Conservation (phyloP, 2,329 filamentous ascomycete species). For the Penicillium sp. region DNA sequence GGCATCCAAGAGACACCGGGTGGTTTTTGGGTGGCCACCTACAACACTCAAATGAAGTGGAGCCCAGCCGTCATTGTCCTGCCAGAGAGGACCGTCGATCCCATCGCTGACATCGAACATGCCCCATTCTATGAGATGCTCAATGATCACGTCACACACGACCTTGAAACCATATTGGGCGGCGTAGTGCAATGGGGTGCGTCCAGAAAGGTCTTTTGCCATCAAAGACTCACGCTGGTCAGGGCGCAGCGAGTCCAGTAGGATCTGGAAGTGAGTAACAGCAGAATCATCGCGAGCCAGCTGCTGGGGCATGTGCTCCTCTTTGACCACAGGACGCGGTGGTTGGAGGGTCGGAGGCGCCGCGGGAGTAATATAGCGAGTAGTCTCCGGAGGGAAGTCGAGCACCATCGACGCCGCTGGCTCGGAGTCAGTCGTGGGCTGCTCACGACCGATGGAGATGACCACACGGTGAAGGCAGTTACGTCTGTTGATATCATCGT, state of each 20-base stretch:
- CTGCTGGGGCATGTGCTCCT: constrained; percentile 61
- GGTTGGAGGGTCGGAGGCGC: constrained; percentile 65
- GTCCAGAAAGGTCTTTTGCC: constrained; percentile 73
- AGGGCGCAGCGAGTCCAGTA: constrained; percentile 67
- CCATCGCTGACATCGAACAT: constrained; percentile 81
- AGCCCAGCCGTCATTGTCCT: constrained; percentile 86
- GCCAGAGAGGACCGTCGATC: constrained; percentile 85
- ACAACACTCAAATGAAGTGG: constrained; percentile 91
- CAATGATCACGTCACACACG: constrained; percentile 84
- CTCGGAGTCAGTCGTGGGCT: constrained; percentile 56
- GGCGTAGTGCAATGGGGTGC: constrained; percentile 86
- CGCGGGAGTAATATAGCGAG: constrained; percentile 77
- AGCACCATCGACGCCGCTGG: constrained; percentile 54
- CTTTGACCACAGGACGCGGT: constrained; percentile 63
- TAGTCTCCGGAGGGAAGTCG: constrained; percentile 55
- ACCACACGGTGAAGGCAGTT: constrained; percentile 93
- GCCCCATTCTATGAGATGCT: constrained; percentile 83
- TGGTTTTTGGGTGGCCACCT: constrained; percentile 84
- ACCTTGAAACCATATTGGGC: constrained; percentile 92
- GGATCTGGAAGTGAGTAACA: constrained; percentile 63
- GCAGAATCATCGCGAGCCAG: constrained; percentile 70
- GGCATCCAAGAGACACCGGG: constrained; percentile 73
- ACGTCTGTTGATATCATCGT: constrained; percentile 88
- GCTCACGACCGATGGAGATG: constrained; percentile 81
- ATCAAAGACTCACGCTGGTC: constrained; percentile 68